phyloP scores from a whole-genome alignment of 2,329 filamentous ascomycete genomes.

The Colletotrichum gloeosporioides region DNA sequence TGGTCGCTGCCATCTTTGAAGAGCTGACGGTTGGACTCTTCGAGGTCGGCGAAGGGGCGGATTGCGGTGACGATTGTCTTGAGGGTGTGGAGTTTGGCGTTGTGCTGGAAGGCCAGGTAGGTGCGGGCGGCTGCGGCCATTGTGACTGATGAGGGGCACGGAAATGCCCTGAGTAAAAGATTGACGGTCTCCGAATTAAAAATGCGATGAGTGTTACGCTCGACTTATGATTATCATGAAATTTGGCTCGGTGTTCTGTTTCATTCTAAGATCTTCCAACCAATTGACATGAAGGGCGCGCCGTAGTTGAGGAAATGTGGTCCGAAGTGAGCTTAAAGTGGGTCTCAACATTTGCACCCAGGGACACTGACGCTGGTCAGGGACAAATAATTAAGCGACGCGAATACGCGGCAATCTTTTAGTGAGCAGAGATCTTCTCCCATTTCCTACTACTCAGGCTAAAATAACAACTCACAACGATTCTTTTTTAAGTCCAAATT shows the following conservation, averaged over 20 bases:
- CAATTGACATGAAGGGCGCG: conserved; percentile 6
- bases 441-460: rapidly evolving
- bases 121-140: conserved; percentile 35
- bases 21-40: conserved; percentile 56
- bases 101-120: conserved; percentile 49
- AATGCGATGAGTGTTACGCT: rapidly evolving
- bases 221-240: not conserved
- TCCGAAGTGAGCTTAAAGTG: not conserved
- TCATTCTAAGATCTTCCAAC: not conserved
- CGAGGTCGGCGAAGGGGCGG: conserved; percentile 52
- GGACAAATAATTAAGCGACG: not conserved
- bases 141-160: not conserved
- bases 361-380: no score
- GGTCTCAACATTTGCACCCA: not conserved
- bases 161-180: not conserved
- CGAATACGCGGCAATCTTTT: not conserved
- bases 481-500: rapidly evolving
- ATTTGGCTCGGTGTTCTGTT: not conserved
- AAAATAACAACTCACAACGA: rapidly evolving
- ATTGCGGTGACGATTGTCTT: conserved; percentile 51
- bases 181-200: not conserved
- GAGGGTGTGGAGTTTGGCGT: conserved; percentile 48
- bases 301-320: not conserved
- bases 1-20: conserved; percentile 61
- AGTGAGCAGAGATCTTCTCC: not conserved